A percentile compares a stretch with the other conserved stretches of the same genome.
phyloP scores from a whole-genome alignment of 257 asterid species.

The Jacaranda copaia region DNA sequence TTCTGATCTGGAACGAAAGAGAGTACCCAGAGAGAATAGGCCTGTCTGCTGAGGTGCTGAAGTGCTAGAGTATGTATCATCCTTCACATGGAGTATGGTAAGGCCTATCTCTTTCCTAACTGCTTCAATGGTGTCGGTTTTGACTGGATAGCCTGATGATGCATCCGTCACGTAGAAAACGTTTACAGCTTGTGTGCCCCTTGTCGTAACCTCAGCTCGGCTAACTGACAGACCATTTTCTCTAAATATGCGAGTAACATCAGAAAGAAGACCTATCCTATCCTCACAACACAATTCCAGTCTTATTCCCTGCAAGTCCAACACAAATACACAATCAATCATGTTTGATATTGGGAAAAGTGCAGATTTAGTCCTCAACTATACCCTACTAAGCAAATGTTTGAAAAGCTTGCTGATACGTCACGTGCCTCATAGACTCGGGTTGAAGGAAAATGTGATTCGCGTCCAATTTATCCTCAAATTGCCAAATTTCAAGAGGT shows the following conservation, averaged over 20 bases:
- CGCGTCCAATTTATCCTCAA: too few relatives aligned
- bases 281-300: slow-evolving; percentile 68
- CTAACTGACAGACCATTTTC: slow-evolving; percentile 68
- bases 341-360: not conserved
- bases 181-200: slow-evolving; percentile 62
- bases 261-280: slow-evolving; percentile 66
- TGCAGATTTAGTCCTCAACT: not conserved
- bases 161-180: slow-evolving; percentile 67
- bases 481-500: too few relatives aligned
- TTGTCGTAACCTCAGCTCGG: slow-evolving; percentile 72
- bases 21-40: slow-evolving; percentile 65
- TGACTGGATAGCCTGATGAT: slow-evolving; percentile 60
- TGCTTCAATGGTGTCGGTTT: slow-evolving; percentile 59
- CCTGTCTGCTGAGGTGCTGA: slow-evolving; percentile 55
- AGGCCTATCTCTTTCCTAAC: slow-evolving; percentile 62
- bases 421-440: too few relatives aligned
- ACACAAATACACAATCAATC: too few relatives aligned
- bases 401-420: too few relatives aligned
- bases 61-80: slow-evolving; percentile 34
- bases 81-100: slow-evolving; percentile 61
- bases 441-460: too few relatives aligned
- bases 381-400: too few relatives aligned
- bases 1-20: slow-evolving; percentile 79
- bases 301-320: slow-evolving; percentile 54
- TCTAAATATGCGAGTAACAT: slow-evolving; percentile 69